Base-by-base conservation (phyloP, 768 basidiomycete species). In the Amanita fuliginea region DNA sequence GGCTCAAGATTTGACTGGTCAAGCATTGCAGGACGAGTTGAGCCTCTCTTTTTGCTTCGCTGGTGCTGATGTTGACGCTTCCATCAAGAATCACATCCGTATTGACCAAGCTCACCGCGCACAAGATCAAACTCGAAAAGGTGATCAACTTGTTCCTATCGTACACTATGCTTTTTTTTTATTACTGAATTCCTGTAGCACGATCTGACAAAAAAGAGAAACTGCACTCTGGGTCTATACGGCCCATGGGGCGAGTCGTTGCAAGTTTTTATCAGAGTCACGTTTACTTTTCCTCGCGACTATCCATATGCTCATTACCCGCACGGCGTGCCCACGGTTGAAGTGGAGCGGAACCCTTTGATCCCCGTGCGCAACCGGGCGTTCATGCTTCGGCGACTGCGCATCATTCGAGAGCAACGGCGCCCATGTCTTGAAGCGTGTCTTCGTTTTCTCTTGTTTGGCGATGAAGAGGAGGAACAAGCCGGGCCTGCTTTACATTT, bases 371-470 rank as follows among this genome's bases (percentile, higher is more conserved):
- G 80, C 58, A 81, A 80, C 44, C 80, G 90, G 7, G 83, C 84
- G 3, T 83, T 77, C 55, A 85, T 97, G 53, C 74, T 92, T 4
- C 78, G 84, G 24, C 80, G 83, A 8, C 72, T 97, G 21, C 78
- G 84, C 18, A 69, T 73, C 2, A 80, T 93, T 43, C 73, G 85
- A 41, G 80, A 86, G 55, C 71, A 70, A 4, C 75, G 80, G n/a
- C 67, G 87, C 22, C 92, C 92, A 1, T 94, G 91, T 55, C 68
- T 97, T 6, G 90, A 92, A 54, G 73, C 81, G 0, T 95, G 91
- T 55, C 68, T 94, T 34, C 71, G 84, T 22, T 95, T 90, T 58
- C 68, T 98, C 22, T 66, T 92, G 13, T 90, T 86, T 52, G 71
- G 76, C 6, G 71, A 78, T 45, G 83, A 83, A 53, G 74, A 80